Base-by-base conservation (phyloP, 768 basidiomycete species). In the Infundibulicybe gibba region DNA sequence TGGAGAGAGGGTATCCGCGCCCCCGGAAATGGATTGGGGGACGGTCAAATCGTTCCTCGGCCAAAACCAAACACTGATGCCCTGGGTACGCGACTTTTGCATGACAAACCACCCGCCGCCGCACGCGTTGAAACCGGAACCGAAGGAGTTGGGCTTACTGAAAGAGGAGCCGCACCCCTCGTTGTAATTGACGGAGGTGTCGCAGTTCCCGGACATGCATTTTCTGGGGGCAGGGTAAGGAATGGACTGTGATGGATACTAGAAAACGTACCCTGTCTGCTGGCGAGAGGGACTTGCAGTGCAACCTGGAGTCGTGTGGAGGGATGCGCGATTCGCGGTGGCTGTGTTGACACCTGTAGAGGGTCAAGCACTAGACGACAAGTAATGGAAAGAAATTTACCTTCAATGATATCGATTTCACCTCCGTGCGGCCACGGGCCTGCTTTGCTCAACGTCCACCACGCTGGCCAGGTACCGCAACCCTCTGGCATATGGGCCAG, bases 1-100 rank as follows among this genome's bases (percentile, higher is more conserved):
- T 35, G 61, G 56, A 32, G 45, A 30, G 9, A 68, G 40, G 2
- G 49, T 41, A 2, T 32, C 15, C 16, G 52, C 42, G 15, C 50
- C 55, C 30, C 61, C 33, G 16, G 55, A 55, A 50, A 80, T 61
- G 48, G 68, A 69, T 48, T 45, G 35, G 6, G 83, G 83, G 3
- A 80, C 68, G n/a, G 47, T 47, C 10, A 57, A 20, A 49, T 74
- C 71, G 56, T 68, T 51, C 34, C 81, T 66, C 11, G 76, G 56
- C 79, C 79, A 84, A 59, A 81, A 86, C 78, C 81, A 89, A 25
- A 85, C 59, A 44, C 67, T 71, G 34, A 87, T 67, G 17, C 81
- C 80, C 2, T 60, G 63, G 0, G 49, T 34, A 8, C 41, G 45
- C 19, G 70, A 66, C 34, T 75, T 72, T 49, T 65, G 56, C 70